phyloP scores from a whole-genome alignment of 2,329 filamentous ascomycete species.

The Tolypocladium pustulatum region DNA sequence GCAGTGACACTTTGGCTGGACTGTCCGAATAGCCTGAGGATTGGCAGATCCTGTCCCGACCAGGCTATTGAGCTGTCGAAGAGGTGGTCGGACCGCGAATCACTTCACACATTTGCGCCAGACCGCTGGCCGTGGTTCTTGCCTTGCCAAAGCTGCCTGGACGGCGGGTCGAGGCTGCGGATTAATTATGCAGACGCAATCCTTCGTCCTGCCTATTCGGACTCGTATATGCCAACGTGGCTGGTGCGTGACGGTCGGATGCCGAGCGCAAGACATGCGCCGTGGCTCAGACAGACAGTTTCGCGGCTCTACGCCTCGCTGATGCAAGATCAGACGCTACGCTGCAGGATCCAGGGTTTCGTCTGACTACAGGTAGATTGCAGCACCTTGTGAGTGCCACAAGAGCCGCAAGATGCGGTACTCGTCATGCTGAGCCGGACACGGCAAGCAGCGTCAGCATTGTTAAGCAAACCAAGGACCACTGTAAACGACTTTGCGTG shows the following conservation, averaged over 20 bases:
- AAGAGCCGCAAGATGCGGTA: background rate
- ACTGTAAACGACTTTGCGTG: background rate
- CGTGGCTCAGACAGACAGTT: background rate
- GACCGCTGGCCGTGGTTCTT: background rate
- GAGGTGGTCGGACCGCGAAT: background rate
- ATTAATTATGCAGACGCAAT: background rate
- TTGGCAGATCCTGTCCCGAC: background rate
- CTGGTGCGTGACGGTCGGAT: background rate
- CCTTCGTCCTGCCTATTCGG: no score
- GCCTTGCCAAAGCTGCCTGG: no score
- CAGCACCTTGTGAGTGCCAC: background rate
- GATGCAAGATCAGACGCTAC: no score
- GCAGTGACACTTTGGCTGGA: background rate
- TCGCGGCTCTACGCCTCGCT: background rate
- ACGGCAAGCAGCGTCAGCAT: background rate
- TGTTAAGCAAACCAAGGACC: background rate
- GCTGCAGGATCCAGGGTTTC: background rate
- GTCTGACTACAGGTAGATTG: background rate
- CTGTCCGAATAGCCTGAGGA: background rate
- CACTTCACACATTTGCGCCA: background rate
- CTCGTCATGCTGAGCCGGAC: background rate
- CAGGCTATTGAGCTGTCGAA: no score
- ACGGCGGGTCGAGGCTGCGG: background rate
- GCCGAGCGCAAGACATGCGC: background rate
- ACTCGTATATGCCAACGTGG: background rate